Base-by-base conservation (phyloP, 805 yeast genomes). In the Candida suzukii region DNA sequence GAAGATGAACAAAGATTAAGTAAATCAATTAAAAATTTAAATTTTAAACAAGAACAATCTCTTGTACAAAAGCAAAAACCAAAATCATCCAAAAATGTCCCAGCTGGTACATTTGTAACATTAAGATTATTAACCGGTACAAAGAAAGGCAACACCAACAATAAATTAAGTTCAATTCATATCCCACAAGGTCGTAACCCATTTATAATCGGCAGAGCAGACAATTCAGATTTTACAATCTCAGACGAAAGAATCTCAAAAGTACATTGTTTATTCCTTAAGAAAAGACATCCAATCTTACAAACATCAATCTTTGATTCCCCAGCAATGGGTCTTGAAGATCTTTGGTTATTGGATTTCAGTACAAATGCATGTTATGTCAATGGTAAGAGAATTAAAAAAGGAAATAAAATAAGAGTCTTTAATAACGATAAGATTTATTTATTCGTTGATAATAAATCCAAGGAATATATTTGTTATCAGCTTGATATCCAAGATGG, bases 311-410 rank as follows among this genome's bases (percentile, higher is more conserved):
- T 80, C 4, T 49, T 46, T 20, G 87, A 80, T 18, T 76, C 83
- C 10, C 88, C 90, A 0, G 88, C 88, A 0, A 82, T 76, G 60
- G 67, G 64, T n/a, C 61, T 80, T 8, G 85, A 80, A 42, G 88
- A 80, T 54, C 68, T 85, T 14, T 88, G 95, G 95, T 64, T 90
- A 25, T 61, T 85, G 37, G 96, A 88, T 50, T 74, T 69, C 46
- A 83, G 93, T 42, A 77, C 95, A 0, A 90, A 88, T 58, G 82
- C 86, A 2, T 84, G 96, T 55, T 76, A 68, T 50, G 73, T 90
- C 8, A 85, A 88, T 52, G 73, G 74, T 8, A 58, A 63, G 8
- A 69, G 69, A 38, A 56, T 86, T 36, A 82, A 83, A 0, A 76
- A 77, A 45, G 82, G 83, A 2, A 68, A 73, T 26, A 86, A 85